Base-by-base conservation (phyloP, 495 filamentous ascomycete genomes). In the Daldinia vernicosa region DNA sequence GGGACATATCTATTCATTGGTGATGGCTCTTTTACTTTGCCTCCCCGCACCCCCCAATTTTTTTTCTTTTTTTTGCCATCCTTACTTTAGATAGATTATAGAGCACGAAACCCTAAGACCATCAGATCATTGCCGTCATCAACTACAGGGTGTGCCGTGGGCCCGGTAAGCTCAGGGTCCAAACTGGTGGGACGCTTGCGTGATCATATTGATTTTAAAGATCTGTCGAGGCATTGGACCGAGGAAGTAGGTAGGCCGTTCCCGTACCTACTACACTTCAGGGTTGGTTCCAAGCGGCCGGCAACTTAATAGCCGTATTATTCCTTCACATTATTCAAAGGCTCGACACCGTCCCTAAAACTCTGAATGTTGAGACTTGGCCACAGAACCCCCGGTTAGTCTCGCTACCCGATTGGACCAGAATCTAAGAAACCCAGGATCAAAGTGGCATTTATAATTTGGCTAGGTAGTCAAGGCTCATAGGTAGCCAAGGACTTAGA, bases 111-210 rank as follows among this genome's bases (percentile, higher is more conserved):
- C 60, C 56, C 43, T n/a, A 51, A 32, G 52, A 53, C n/a, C 30
- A 37, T 56, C 40, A 63, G 26, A 66, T 59, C 43, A 59, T 68
- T 73, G 65, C 64, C 66, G 65, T 69, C 61, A 69, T 73, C 22
- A 35, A 64, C 2, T 33, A 7, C 35, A 54, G 27, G 39, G 37
- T 50, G 66, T 73, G 22, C 70, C 70, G 70, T 32, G 57, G 70
- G 66, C 70, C 66, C 62, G 70, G 70, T 69, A 73, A 69, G 66
- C 66, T 66, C 70, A 73, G 56, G 70, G 62, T 66, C 70, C 62
- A 73, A 45, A 8, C 57, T 69, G 66, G 45, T 60, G 61, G 62
- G 33, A 68, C 50, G 28, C 30, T 7, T 57, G 47, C 60, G 17
- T 50, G 45, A 60, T 63, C 55, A 45, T 51, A 54, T 60, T 43